Percentiles rank a stretch among this genome's conserved stretches.
Evolutionary conservation across 2,329 filamentous ascomycete species (phyloP).

Genomic region (Penicillium sp.): DNA sequence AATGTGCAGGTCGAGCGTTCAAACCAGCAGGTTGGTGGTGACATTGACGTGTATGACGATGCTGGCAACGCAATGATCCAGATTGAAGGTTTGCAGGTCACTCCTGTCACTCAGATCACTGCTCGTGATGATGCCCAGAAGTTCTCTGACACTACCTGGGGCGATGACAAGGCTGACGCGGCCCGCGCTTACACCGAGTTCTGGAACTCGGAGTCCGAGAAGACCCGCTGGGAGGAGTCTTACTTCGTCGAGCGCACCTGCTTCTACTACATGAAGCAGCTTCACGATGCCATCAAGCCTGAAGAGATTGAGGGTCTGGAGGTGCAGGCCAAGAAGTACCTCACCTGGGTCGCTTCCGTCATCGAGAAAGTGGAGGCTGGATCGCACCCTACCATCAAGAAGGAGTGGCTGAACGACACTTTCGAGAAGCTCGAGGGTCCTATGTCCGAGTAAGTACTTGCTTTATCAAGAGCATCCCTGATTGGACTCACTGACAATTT

Average conservation of each 20-base stretch:
- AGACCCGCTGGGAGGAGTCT: background rate
- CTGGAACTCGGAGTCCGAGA: background rate
- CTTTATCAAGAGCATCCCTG: background rate
- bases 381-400: background rate
- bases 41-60: background rate
- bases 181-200: background rate
- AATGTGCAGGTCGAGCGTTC: background rate
- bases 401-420: slow-evolving; percentile 1
- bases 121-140: background rate
- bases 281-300: background rate
- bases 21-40: background rate
- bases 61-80: background rate
- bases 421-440: background rate
- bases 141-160: background rate
- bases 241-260: background rate
- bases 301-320: background rate
- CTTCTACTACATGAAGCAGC: background rate
- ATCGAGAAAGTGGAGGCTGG: background rate
- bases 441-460: background rate
- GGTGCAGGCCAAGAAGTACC: background rate
- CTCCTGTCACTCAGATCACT: background rate
- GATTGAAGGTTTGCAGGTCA: background rate
- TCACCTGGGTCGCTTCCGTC: background rate
- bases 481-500: background rate
- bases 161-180: background rate